Evolutionary conservation across 176 grass and related monocot species (phyloP).

Genomic region (Bolboschoenus planiculmis): DNA sequence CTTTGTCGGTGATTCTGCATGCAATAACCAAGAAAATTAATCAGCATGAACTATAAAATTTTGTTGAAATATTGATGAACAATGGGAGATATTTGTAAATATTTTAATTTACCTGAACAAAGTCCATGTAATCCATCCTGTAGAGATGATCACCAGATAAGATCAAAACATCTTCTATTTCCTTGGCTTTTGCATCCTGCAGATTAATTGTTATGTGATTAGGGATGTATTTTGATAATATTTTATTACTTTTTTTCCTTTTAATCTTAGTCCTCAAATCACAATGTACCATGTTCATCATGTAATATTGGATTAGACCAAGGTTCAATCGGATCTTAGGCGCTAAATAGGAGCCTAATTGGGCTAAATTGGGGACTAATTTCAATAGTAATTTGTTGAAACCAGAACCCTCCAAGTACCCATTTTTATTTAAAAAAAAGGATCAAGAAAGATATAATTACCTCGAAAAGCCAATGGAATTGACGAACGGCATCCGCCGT

Average conservation of each 20-base stretch:
- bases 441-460: constrained; percentile 20
- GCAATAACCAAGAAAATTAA: constrained; percentile 20
- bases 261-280: background rate
- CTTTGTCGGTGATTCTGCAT: constrained; percentile 66
- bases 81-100: background rate
- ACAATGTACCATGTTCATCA: background rate
- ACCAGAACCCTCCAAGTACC: background rate
- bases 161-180: constrained; percentile 84
- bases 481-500: constrained; percentile 89
- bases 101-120: constrained; percentile 35
- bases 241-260: background rate
- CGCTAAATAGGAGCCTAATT: background rate
- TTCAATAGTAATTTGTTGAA: background rate
- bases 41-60: background rate
- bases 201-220: background rate
- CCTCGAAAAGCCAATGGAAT: constrained; percentile 91
- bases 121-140: background rate
- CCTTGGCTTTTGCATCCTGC: constrained; percentile 73
- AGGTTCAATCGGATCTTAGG: background rate
- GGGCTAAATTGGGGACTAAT: background rate
- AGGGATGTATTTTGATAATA: background rate
- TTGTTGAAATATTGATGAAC: background rate
- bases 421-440: background rate
- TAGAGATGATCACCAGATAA: constrained; percentile 91
- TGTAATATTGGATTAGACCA: background rate